Conservation (phyloP, 306 rosid species). For the Sindora glabra region DNA sequence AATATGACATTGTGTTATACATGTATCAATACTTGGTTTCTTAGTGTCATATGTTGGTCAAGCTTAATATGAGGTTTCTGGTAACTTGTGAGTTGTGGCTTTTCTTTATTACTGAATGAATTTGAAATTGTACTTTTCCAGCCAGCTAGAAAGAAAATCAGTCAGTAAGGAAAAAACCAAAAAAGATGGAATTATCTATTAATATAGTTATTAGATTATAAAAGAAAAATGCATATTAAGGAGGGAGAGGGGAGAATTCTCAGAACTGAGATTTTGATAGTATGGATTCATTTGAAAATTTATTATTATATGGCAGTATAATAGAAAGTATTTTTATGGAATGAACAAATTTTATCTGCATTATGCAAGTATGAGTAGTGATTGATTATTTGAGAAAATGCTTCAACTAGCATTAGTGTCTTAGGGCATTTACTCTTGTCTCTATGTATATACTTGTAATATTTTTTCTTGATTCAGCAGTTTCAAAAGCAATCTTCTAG, state of each 20-base stretch:
- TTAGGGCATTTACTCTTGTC: background rate
- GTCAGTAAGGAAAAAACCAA: background rate
- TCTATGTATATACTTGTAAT: background rate
- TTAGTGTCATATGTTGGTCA: background rate
- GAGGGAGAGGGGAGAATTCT: background rate
- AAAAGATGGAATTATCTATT: background rate
- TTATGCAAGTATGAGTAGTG: background rate
- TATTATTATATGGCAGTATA: too few species aligned
- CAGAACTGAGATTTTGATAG: background rate
- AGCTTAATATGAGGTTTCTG: background rate
- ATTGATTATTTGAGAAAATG: background rate
- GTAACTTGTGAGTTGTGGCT: background rate
- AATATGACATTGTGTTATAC: background rate
- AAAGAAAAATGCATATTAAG: background rate
- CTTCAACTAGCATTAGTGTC: background rate
- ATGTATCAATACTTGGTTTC: background rate
- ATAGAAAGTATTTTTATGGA: background rate
- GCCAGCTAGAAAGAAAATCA: background rate
- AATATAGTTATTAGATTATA: background rate
- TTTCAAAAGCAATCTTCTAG: constrained; percentile 7
- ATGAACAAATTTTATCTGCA: background rate
- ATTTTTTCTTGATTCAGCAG: background rate
- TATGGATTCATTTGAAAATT: background rate
- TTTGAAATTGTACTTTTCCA: background rate
- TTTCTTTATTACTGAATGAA: background rate